These are phyloP conservation scores for Calonectria pseudoturangicola DNA, from an alignment of 2,329 filamentous ascomycete genomes.

Conservation along the genomic window DNA sequence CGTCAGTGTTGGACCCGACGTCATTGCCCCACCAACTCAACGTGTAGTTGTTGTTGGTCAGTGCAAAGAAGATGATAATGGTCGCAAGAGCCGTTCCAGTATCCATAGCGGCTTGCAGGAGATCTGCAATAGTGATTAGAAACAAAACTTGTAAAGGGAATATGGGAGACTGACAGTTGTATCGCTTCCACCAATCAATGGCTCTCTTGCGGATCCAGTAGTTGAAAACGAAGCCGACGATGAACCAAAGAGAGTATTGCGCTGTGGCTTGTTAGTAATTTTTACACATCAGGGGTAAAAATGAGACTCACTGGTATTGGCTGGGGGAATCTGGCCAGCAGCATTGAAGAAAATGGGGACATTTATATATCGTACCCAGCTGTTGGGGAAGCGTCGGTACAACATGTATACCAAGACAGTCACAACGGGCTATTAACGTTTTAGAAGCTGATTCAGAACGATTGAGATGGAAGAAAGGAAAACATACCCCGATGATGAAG, in stretches of 20 bases:
- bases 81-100: slow-evolving; percentile 37
- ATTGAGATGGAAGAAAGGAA: background rate
- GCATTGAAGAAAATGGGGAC: slow-evolving; percentile 40
- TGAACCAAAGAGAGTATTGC: slow-evolving; percentile 40
- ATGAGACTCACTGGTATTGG: slow-evolving; percentile 19
- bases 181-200: slow-evolving; percentile 40
- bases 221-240: slow-evolving; percentile 36
- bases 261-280: slow-evolving; percentile 6
- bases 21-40: slow-evolving; percentile 39
- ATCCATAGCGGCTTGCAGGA: slow-evolving; percentile 32
- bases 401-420: slow-evolving; percentile 31
- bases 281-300: no score
- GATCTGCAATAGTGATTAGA: slow-evolving; percentile 15
- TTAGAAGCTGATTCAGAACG: background rate
- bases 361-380: slow-evolving; percentile 36
- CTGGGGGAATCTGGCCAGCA: slow-evolving; percentile 36
- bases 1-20: slow-evolving; percentile 34
- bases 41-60: slow-evolving; percentile 32
- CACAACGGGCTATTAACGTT: background rate
- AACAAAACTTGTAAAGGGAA: background rate
- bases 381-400: slow-evolving; percentile 33
- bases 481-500: slow-evolving; percentile 35
- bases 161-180: slow-evolving; percentile 16
- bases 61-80: slow-evolving; percentile 34
- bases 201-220: slow-evolving; percentile 35